Base-by-base conservation (phyloP, 441 rosid genomes). In the Erodium texanum region DNA sequence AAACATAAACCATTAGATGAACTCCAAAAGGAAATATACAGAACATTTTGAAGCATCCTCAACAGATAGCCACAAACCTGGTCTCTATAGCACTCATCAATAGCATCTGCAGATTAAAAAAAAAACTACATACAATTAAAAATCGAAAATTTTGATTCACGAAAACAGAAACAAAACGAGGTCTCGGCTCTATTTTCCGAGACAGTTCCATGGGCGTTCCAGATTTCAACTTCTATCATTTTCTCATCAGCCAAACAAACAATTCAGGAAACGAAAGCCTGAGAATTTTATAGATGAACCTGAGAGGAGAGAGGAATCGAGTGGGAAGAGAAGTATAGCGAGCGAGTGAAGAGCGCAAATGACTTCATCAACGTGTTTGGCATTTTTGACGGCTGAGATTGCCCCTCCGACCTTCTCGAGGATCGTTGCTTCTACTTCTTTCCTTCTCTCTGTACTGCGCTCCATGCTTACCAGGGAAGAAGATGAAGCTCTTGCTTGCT, bases 281-380 rank as follows among this genome's bases (percentile, higher is more conserved):
- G 48, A 61, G 41, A 65, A 52, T 10, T 15, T 16, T 12, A 62
- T n/a, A 52, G 24, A 77, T 66, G 66, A 59, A 88, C 98, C 93
- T 77, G 87, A 70, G 71, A 88, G 74, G 45, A 78, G 74, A 27
- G 87, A 78, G 63, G 85, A 77, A 62, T 89, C 91, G 50, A 86
- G n/a, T 34, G 96, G 96, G 72, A 92, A 89, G 74, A 94, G 83
- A 78, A 88, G 83, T 76, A 79, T 70, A n/a, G 96, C 91, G 72
- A 94, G 62, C 66, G 97, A 89, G 71, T 88, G 86, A 76, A 92
- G 90, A 76, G 89, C 74, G 78, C 78, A 84, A 66, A 94, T 82
- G 66, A 88, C 92, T 20, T 83, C 76, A 79, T 88, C 93, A 5
- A 84, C 93, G 74, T 84, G 82, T 75, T 83, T 87, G 24, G 96